Evolutionary conservation across 2,329 filamentous ascomycete genomes (phyloP).

Genomic region (Helotiales sp.): DNA sequence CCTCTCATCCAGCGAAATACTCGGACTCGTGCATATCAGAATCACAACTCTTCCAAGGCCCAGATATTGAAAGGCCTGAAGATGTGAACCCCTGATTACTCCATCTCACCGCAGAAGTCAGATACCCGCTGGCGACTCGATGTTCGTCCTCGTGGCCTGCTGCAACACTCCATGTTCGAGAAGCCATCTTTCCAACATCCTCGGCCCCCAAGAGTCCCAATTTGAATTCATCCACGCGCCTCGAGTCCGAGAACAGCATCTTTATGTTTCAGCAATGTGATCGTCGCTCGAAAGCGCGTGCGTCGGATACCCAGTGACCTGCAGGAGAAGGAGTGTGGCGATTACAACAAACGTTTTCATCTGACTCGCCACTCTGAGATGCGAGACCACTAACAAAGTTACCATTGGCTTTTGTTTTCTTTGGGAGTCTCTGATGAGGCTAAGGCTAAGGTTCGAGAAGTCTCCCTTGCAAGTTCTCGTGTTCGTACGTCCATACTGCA

Average conservation of each 20-base stretch:
- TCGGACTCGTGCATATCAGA: not conserved
- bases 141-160: no score
- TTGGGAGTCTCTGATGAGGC: no score
- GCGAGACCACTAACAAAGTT: no score
- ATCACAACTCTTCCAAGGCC: not conserved
- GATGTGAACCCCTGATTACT: not conserved
- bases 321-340: no score
- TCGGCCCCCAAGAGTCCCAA: not conserved
- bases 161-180: not conserved
- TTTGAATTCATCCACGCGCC: not conserved
- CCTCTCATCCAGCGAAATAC: not conserved
- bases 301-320: no score
- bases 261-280: slow-evolving; percentile 1
- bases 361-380: no score
- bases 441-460: no score
- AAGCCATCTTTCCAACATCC: not conserved
- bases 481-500: no score
- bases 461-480: no score
- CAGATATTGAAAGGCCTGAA: not conserved
- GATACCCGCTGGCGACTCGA: not conserved
- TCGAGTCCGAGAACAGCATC: not conserved
- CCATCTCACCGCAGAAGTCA: not conserved
- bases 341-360: no score
- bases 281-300: no score
- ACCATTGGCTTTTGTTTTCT: no score